Percentiles rank a stretch among this genome's conserved stretches.
Conservation (phyloP, 805 yeast species). For the Pichia nakasei region DNA sequence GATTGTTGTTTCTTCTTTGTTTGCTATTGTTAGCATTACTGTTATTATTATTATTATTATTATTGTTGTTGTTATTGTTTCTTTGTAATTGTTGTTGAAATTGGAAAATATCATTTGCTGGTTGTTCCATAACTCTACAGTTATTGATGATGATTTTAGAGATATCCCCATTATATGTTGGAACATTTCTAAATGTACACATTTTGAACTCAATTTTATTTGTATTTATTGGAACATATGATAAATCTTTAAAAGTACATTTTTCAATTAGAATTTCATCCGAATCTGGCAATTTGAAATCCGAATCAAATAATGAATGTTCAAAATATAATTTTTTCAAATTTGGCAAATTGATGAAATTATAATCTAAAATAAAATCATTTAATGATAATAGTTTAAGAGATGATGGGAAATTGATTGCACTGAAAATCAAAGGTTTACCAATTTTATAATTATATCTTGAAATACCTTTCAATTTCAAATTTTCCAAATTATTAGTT, state of each 20-base stretch:
- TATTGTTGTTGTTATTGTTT: constrained; percentile 5
- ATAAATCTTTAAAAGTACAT: constrained; percentile 24
- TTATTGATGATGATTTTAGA: constrained; percentile 21
- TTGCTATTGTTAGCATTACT: not conserved
- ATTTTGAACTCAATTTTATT: constrained; percentile 22
- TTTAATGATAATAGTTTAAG: constrained; percentile 21
- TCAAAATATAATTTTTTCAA: constrained; percentile 21
- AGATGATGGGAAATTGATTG: constrained; percentile 22
- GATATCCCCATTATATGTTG: constrained; percentile 21
- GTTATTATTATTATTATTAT: not conserved
- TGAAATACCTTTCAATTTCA: constrained; percentile 25
- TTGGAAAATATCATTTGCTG: constrained; percentile 19
- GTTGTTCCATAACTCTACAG: constrained; percentile 25
- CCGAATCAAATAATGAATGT: constrained; percentile 25
- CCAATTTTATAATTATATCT: constrained; percentile 25
- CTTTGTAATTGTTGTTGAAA: constrained; percentile 19
- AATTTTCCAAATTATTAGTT: constrained; percentile 20
- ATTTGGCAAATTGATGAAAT: constrained; percentile 18
- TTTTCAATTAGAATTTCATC: constrained; percentile 24
- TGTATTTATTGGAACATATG: constrained; percentile 15
- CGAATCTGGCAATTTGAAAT: constrained; percentile 21
- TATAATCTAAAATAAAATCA: constrained; percentile 24
- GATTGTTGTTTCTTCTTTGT: constrained; percentile 4
- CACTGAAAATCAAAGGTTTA: constrained; percentile 23
- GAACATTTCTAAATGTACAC: constrained; percentile 25